Base-by-base conservation (phyloP, 306 rosid genomes). In the Pachyrhizus erosus region DNA sequence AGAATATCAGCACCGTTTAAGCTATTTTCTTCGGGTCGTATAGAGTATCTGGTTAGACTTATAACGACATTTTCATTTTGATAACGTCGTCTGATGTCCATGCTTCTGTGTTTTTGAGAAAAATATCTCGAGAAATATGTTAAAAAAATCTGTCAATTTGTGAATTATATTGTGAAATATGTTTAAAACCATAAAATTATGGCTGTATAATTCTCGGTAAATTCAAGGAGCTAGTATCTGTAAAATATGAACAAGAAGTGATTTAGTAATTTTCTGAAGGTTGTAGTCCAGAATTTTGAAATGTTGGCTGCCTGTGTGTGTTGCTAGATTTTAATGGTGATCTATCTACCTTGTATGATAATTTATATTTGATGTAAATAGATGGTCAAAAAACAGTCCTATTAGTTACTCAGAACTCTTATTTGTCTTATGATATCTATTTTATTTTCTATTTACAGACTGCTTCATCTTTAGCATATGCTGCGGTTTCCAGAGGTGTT, bases 401-500 rank as follows among this genome's bases (percentile, higher is more conserved):
- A 2, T 26, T 69, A 51, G n/a, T 70, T 73, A 20, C 70, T 57
- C 33, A 31, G 1, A 45, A 6, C 64, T 82, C 72, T 61, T 57
- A 21, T 26, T 78, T 73, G 64, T 58, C 78, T 18, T 61, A 58
- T 61, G 55, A 70, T 70, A 58, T 23, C 49, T 67, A 10, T 73
- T 74, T 79, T 46, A 0, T 54, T 49, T 77, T 69, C 49, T 11
- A 12, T 82, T 65, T 84, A 71, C 93, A 95, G 98, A 62, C 84
- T 81, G 83, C 83, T 78, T 89, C 91, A 33, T 86, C 76, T 81
- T 68, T 83, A 78, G 90, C 85, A 80, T 73, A 87, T 84, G 87
- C 71, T 75, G 86, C 87, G 5, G 87, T 86, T 46, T 70, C 85
- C 52, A 81, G 84, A 87, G 75, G 57, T 74, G 81, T 84, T 39